Conservation (phyloP, 2,329 filamentous ascomycete species). For the Beauveria asiatica region DNA sequence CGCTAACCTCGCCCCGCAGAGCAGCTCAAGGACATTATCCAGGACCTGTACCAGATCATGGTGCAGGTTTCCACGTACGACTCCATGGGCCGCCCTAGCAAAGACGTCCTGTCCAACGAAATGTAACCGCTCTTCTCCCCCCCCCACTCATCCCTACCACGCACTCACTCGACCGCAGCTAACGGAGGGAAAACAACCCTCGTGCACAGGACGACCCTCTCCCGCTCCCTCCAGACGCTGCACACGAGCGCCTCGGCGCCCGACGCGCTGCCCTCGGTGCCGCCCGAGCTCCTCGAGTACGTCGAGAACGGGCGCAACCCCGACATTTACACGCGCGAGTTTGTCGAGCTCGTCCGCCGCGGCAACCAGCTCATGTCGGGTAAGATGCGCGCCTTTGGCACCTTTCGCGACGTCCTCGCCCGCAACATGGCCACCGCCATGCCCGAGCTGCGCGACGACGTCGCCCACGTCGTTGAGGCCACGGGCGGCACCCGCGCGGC, state of each 20-base stretch:
- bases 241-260: slow-evolving; percentile 33
- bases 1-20: slow-evolving; percentile 28
- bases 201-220: slow-evolving; percentile 30
- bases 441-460: slow-evolving; percentile 50
- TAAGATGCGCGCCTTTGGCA: slow-evolving; percentile 52
- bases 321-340: slow-evolving; percentile 66
- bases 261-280: slow-evolving; percentile 41
- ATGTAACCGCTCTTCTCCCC: slow-evolving; percentile 26
- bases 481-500: slow-evolving; percentile 27
- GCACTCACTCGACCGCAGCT: too few relatives aligned
- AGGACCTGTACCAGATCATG: slow-evolving; percentile 55
- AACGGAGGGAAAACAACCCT: not conserved
- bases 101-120: slow-evolving; percentile 47
- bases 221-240: slow-evolving; percentile 28
- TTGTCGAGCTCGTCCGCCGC: slow-evolving; percentile 58
- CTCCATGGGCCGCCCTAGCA: slow-evolving; percentile 39
- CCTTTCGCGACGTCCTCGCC: slow-evolving; percentile 55
- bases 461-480: slow-evolving; percentile 39
- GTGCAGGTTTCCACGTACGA: slow-evolving; percentile 56
- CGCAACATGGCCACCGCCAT: slow-evolving; percentile 47
- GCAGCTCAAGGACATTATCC: slow-evolving; percentile 53
- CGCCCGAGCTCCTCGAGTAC: slow-evolving; percentile 57
- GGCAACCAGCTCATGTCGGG: slow-evolving; percentile 60
- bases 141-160: not conserved
- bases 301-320: slow-evolving; percentile 65